Evolutionary conservation across 768 basidiomycete species (phyloP), one percentile per base, ranked within the genome.

Genomic region (Suillus subaureus): DNA sequence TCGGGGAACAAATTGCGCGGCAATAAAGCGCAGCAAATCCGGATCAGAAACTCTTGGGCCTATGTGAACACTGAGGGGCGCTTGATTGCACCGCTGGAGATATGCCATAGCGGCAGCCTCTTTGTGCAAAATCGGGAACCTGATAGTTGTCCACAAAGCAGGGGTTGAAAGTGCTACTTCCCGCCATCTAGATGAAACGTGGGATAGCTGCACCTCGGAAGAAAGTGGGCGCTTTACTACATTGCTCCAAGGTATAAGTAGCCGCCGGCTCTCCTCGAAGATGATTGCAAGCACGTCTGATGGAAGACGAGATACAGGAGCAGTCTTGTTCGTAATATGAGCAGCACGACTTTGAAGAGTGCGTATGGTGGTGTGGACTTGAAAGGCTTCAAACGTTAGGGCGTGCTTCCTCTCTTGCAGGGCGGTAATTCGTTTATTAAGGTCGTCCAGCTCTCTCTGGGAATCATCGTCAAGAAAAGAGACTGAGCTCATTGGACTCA

Each of bases 131-230:
- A 76, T 72, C n/a, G 74, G 72, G 39, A 76, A 67, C 58, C 74
- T 74, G 61, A 79, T 77, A 40, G 72, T 66, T 12, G 76, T 75
- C 79, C 77, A 79, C n/a, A 80, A 66, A 31, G 76, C 75, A 7
- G 79, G 79, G 12, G 72, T 69, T 57, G 64, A 66, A 49, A 80
- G 73, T 23, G 80, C 75, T 5, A 79, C 72, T 58, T 71, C 69
- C 28, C 79, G 77, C 80, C 80, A 80, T 51, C 71, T 70, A 39
- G 70, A 63, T 42, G 73, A 74, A n/a, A 80, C 77, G 54, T 76
- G 75, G 42, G 80, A 77, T 56, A 80, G 73, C 66, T 77, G 75
- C 8, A 76, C 75, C 69, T 76, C 75, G 61, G 69, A 61, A 37
- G 76, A 77, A 45, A 78, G 71, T 21, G 75, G 76, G 64, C 73